Evolutionary conservation across 1,139 yeast species (phyloP).

Genomic region (Taiozyma sp.): DNA sequence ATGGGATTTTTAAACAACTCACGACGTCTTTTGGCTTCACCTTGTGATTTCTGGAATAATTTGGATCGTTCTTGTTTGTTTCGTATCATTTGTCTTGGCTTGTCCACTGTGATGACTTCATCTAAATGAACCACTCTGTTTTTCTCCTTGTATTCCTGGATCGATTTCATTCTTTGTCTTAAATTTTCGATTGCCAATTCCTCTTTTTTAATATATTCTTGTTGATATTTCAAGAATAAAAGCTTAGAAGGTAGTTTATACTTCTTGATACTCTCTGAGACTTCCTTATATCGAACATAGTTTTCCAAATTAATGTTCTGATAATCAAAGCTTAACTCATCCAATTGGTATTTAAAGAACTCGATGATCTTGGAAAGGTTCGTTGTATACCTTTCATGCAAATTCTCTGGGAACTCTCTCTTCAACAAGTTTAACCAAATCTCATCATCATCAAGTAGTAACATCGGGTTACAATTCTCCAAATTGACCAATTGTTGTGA

Average conservation of each 20-base stretch:
- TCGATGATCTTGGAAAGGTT: slow-evolving; percentile 10
- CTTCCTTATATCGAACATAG: slow-evolving; percentile 12
- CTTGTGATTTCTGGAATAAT: slow-evolving; percentile 21
- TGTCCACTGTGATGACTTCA: slow-evolving; percentile 22
- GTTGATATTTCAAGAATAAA: slow-evolving; percentile 38
- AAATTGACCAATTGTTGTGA: slow-evolving; percentile 42
- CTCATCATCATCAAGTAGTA: slow-evolving; percentile 45
- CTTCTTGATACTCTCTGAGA: slow-evolving; percentile 13
- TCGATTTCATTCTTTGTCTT: slow-evolving; percentile 38
- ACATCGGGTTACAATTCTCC: slow-evolving; percentile 40
- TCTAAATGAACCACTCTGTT: slow-evolving; percentile 39
- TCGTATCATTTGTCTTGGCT: slow-evolving; percentile 4
- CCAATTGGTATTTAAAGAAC: slow-evolving; percentile 17
- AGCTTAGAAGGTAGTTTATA: slow-evolving; percentile 33
- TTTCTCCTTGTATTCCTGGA: slow-evolving; percentile 39
- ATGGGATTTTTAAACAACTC: slow-evolving; percentile 19
- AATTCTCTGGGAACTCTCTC: slow-evolving; percentile 44
- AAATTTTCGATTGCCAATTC: slow-evolving; percentile 47
- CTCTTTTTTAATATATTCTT: slow-evolving; percentile 43
- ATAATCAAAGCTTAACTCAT: slow-evolving; percentile 10
- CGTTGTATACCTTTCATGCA: slow-evolving; percentile 16
- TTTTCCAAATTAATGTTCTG: slow-evolving; percentile 12
- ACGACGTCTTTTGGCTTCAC: slow-evolving; percentile 19
- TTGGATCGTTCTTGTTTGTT: slow-evolving; percentile 15
- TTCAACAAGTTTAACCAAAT: slow-evolving; percentile 44